phyloP scores from a whole-genome alignment of 2,329 filamentous ascomycete species.

The Diaporthe eres region DNA sequence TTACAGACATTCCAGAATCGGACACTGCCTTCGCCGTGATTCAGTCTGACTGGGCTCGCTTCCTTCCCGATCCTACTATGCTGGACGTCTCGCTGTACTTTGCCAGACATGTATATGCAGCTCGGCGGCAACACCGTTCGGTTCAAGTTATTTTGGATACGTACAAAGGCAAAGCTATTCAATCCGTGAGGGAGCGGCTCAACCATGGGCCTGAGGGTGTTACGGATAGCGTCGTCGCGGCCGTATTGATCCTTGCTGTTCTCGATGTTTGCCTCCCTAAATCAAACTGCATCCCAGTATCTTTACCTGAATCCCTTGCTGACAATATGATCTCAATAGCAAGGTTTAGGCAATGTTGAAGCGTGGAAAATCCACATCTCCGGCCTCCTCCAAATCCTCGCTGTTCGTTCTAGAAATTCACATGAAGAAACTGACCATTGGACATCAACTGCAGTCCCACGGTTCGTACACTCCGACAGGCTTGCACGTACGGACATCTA shows the following conservation, averaged over 20 bases:
- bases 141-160: background rate
- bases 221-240: background rate
- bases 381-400: constrained; percentile 3
- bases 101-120: constrained; percentile 9
- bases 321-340: background rate
- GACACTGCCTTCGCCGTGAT: background rate
- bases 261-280: background rate
- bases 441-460: constrained; percentile 15
- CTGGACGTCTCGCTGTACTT: constrained; percentile 3
- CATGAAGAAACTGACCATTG: background rate
- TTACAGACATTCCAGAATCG: constrained; percentile 1
- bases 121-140: background rate
- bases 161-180: constrained; percentile 9
- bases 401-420: background rate
- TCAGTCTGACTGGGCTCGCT: constrained; percentile 17
- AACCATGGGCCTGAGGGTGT: background rate
- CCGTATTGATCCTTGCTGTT: background rate
- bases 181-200: constrained; percentile 7
- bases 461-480: background rate
- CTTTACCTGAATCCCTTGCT: background rate
- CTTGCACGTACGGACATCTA: background rate
- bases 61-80: constrained; percentile 7
- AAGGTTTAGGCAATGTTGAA: constrained; percentile 1
- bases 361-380: constrained; percentile 11
- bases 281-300: background rate